Evolutionary conservation across 352 stramenopile species (phyloP), one percentile per base, ranked within the genome.

Genomic region (Globisporangium barbulae): DNA sequence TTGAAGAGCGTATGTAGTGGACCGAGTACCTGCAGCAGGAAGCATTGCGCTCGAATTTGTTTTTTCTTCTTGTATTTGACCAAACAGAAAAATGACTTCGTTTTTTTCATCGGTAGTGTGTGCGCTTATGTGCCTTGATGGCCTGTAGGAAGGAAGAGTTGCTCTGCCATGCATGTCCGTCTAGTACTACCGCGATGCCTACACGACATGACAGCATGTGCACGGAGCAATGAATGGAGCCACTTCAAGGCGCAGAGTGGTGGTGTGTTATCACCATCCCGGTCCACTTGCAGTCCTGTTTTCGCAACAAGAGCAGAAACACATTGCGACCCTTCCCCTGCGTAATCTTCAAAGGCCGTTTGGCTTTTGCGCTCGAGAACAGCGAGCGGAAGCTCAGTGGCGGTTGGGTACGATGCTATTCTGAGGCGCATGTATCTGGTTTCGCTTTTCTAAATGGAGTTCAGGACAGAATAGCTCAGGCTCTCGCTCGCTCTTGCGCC

Each of bases 371-470:
- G n/a, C n/a, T n/a, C n/a, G n/a, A n/a, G n/a, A n/a, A n/a, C n/a
- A n/a, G n/a, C n/a, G n/a, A n/a, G n/a, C n/a, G n/a, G n/a, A n/a
- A n/a, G n/a, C n/a, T n/a, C n/a, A n/a, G 22, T 21, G 21, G 25
- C 28, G 30, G 39, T 44, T 44, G 39, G 39, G 5, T 6, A 39
- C 2, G 13, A 41, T 56, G 49, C 28, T 56, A 56, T 56, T 56
- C 33, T 56, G 21, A 21, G 28, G 35, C n/a, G 31, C 37, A 21
- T 17, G 54, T 5, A 28, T 28, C 22, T 48, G 41, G 54, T 60
- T 48, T 45, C 54, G 10, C 54, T 48, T 41, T 22, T 48, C 54
- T 60, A 60, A 60, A 56, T 56, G 50, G 17, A 56, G 50, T 1
- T 39, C 30, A 13, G 39, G 28, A 50, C 35, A 50, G 37, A 39